A percentile compares a stretch with the other conserved stretches of the same genome.
These are phyloP conservation scores for Penicillium steckii DNA, from an alignment of 495 filamentous ascomycete species.

Conservation along the genomic window DNA sequence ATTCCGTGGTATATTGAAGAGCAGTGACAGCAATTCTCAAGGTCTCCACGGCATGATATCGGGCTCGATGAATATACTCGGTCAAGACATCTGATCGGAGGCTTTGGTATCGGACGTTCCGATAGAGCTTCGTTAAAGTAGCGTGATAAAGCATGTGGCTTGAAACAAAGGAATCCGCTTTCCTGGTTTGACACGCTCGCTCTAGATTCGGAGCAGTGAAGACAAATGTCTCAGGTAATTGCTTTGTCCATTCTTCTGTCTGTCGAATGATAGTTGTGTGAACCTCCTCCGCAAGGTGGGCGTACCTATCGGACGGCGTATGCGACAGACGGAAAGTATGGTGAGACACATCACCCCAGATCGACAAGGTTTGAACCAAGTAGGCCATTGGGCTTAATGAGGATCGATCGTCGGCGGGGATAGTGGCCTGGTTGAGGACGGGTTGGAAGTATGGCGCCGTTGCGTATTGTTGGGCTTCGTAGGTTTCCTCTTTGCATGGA, in stretches of 20 bases:
- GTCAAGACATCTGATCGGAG: conserved; percentile 28
- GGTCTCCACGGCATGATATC: conserved; percentile 43
- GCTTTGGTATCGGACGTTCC: conserved; percentile 49
- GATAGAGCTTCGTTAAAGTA: conserved; percentile 60
- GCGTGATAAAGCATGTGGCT: conserved; percentile 63
- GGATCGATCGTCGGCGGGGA: conserved; percentile 27
- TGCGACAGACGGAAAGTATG: conserved; percentile 55
- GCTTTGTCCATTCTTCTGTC: conserved; percentile 48
- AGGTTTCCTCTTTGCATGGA: conserved; percentile 56
- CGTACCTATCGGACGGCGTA: conserved; percentile 42
- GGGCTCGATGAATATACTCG: conserved; percentile 38
- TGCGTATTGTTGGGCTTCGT: conserved; percentile 53
- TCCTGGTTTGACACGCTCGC: conserved; percentile 41
- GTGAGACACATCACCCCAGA: conserved; percentile 64
- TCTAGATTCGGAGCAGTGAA: conserved; percentile 54
- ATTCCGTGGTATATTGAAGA: conserved; percentile 23
- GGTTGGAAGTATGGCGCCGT: conserved; percentile 58
- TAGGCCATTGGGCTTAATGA: conserved; percentile 56
- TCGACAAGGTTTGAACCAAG: conserved; percentile 56
- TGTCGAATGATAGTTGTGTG: conserved; percentile 46
- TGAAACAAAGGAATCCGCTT: conserved; percentile 52
- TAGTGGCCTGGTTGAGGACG: conserved; percentile 32
- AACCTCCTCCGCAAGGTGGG: conserved; percentile 46
- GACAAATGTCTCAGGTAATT: conserved; percentile 42
- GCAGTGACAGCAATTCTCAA: conserved; percentile 33